Conservation (phyloP, 2,329 filamentous ascomycete genomes). For the Trichophyton schoenleinii region DNA sequence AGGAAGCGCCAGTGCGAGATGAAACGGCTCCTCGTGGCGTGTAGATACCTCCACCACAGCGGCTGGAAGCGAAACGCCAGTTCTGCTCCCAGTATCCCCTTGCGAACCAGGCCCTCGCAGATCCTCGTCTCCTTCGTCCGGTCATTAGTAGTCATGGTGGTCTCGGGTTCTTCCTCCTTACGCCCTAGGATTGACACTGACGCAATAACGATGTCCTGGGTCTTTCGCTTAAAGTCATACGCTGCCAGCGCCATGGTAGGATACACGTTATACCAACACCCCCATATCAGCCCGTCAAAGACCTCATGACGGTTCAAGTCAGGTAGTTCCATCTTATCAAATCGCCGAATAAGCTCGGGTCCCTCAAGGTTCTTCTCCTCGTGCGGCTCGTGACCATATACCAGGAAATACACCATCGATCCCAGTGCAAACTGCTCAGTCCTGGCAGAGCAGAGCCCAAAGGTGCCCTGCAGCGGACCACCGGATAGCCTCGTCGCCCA, state of each 20-base stretch:
- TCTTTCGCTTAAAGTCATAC: constrained; percentile 15
- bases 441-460: constrained; percentile 15
- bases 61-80: too few relatives aligned
- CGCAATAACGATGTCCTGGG: constrained; percentile 6
- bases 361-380: constrained; percentile 4
- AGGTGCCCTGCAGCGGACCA: constrained; percentile 14
- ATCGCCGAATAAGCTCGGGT: constrained; percentile 7
- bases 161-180: too few relatives aligned
- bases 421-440: constrained; percentile 16
- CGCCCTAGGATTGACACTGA: too few relatives aligned
- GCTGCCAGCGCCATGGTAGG: constrained; percentile 15
- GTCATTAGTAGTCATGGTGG: too few relatives aligned
- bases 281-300: constrained; percentile 14
- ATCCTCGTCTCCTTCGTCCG: too few relatives aligned
- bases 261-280: constrained; percentile 16
- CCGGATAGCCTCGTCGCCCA: not conserved
- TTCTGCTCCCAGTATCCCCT: too few relatives aligned
- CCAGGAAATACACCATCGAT: constrained; percentile 6
- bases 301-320: constrained; percentile 13
- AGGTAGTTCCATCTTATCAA: constrained; percentile 13
- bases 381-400: constrained; percentile 14
- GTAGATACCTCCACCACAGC: too few relatives aligned
- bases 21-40: too few relatives aligned
- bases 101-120: too few relatives aligned
- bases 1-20: too few relatives aligned